Evolutionary conservation across 148 eudicot species (phyloP).

Genomic region (Rhododendron griersonianum): DNA sequence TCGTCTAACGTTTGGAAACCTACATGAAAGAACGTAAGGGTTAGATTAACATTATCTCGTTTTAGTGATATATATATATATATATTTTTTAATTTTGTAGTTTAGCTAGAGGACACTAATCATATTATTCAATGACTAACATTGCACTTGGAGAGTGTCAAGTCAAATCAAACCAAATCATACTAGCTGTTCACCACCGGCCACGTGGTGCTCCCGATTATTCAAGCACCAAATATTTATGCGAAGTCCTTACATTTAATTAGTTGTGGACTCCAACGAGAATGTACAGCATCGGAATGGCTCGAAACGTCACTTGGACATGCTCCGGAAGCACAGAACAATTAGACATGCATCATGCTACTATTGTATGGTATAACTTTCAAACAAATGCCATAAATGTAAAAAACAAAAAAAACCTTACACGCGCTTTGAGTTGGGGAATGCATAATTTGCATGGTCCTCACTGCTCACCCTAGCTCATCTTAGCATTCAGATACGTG

Average conservation of each 20-base stretch:
- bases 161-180: neutral
- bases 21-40: neutral
- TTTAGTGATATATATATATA: no score
- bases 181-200: no score
- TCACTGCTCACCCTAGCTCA: neutral
- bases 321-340: no score
- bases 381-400: neutral
- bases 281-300: accelerated
- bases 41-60: neutral
- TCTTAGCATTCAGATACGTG: neutral
- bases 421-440: neutral
- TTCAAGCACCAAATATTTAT: no score
- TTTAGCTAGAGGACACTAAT: neutral
- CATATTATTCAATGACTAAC: no score
- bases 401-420: neutral
- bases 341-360: no score
- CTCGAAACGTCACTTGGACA: no score
- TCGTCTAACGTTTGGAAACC: neutral
- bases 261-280: no score
- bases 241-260: no score
- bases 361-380: neutral
- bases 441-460: neutral
- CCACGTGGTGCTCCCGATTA: neutral
- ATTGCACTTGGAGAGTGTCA: neutral
- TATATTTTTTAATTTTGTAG: neutral